Evolutionary conservation across 345 rosid genomes (phyloP), one percentile per base, ranked within the genome.

Genomic region (Linum lewisii): DNA sequence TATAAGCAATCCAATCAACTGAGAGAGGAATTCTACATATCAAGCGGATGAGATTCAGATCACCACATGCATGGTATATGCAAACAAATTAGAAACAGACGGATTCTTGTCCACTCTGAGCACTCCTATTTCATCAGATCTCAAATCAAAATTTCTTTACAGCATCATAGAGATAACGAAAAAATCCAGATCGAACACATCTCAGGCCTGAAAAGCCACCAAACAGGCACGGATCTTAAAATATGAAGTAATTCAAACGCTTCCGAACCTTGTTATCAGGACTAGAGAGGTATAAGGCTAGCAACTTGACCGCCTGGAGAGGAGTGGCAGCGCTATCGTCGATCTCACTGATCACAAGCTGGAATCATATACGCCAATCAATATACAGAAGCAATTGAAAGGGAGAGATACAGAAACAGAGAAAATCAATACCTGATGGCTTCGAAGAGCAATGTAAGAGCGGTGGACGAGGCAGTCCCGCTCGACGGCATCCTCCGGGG

Each of bases 311-410:
- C 9, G 91, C 99, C 60, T 89, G 97, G 25, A 93, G 99, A 62
- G 97, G 82, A 53, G 99, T 89, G 47, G 97, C 82, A 0, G 92
- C 94, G 0, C 86, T 68, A 54, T 78, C 81, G 57, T 93, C 82
- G 89, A 93, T 89, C 88, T 93, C 99, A 63, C 68, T 75, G 79
- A 93, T 85, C 66, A 87, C 96, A 21, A 90, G 88, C 96, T 92
- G 72, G 18, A 60, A 63, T 54, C 24, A 21, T 38, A 11, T 16
- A 42, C 54, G 34, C 47, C 47, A 42, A 42, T 11, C 47, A 42
- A 11, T 42, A 42, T 11, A 29, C 7, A 29, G 47, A 42, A 42
- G 15, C 47, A 16, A 8, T 42, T 42, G 14, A 16, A 8, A 42
- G 11, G 13, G 14, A 6, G 5, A 16, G 13, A 42, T 16, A 42